Conservation (phyloP, 805 yeast genomes). For the Yarrowia keelungensis region DNA sequence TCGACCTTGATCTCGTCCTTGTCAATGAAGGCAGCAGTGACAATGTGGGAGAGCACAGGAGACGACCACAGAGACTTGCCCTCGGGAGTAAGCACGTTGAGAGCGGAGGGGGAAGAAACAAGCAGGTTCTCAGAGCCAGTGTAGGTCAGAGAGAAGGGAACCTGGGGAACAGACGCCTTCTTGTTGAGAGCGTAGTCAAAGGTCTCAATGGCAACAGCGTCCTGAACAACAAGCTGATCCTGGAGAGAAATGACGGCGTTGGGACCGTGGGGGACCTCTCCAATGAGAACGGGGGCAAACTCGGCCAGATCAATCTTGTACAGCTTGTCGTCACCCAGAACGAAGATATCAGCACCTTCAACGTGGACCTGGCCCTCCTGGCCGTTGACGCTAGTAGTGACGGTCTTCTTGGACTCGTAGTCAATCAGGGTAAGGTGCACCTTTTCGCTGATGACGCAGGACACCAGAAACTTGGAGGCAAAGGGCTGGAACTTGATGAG, state of each 20-base stretch:
- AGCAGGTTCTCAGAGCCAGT: slow-evolving; percentile 6
- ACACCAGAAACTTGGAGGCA: slow-evolving; percentile 34
- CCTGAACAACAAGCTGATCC: slow-evolving; percentile 23
- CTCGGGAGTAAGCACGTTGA: slow-evolving; percentile 1
- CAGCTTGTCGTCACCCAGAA: slow-evolving; percentile 33
- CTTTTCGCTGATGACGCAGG: slow-evolving; percentile 28
- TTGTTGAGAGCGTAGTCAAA: slow-evolving; percentile 10
- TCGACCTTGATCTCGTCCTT: slow-evolving; percentile 40
- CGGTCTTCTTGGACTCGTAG: slow-evolving; percentile 17
- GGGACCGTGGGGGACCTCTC: not conserved
- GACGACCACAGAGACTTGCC: slow-evolving; percentile 18
- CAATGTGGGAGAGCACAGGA: slow-evolving; percentile 18
- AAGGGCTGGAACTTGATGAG: slow-evolving; percentile 23
- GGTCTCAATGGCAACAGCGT: slow-evolving; percentile 1
- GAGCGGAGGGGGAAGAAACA: not conserved
- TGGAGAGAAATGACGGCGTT: slow-evolving; percentile 18
- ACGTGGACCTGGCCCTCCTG: slow-evolving; percentile 38
- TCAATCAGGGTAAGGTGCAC: slow-evolving; percentile 29
- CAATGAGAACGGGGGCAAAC: slow-evolving; percentile 25
- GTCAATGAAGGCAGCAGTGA: slow-evolving; percentile 25
- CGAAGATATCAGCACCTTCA: slow-evolving; percentile 7
- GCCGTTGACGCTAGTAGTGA: slow-evolving; percentile 17
- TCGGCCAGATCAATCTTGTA: slow-evolving; percentile 35
- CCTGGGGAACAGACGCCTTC: slow-evolving; percentile 8
- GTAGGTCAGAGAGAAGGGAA: slow-evolving; percentile 3